Evolutionary conservation across 495 filamentous ascomycete genomes (phyloP).

Genomic region (Aspergillus mulundensis): DNA sequence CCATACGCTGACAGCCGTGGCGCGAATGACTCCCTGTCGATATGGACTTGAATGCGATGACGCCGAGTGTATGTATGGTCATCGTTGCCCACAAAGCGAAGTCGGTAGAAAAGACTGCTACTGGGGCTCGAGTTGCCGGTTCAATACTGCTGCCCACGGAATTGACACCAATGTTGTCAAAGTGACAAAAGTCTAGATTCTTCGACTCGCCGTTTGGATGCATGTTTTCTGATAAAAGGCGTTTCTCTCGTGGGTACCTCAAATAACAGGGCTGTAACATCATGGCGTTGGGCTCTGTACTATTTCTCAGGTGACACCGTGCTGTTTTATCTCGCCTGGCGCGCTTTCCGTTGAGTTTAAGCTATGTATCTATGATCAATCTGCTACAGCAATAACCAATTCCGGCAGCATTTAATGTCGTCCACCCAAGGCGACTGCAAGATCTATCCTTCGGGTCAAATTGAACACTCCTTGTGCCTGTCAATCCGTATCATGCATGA

Average conservation of each 20-base stretch:
- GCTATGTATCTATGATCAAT: not conserved
- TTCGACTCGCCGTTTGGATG: not conserved
- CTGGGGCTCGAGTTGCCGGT: constrained; percentile 50
- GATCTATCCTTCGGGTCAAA: not conserved
- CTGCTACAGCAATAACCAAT: not conserved
- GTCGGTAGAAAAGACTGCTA: constrained; percentile 48
- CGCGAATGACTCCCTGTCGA: constrained; percentile 74
- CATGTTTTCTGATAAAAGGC: not conserved
- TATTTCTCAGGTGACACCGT: not conserved
- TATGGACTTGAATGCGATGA: constrained; percentile 71
- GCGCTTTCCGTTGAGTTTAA: not conserved
- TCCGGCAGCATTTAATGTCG: not conserved
- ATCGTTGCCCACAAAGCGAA: constrained; percentile 52
- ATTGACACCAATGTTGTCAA: constrained; percentile 52
- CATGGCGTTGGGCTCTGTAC: constrained; percentile 4
- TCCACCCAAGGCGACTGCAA: not conserved
- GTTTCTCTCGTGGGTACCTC: not conserved
- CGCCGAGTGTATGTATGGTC: constrained; percentile 80
- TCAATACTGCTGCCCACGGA: constrained; percentile 45
- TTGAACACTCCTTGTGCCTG: not conserved
- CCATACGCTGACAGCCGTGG: constrained; percentile 62
- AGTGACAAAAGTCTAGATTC: constrained; percentile 44
- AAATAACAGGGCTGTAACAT: constrained; percentile 2
- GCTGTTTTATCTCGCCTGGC: not conserved
- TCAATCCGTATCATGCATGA: constrained; percentile 10